A percentile compares a stretch with the other conserved stretches of the same genome.
phyloP scores from a whole-genome alignment of 192 early-diverging fungal genomes.

The Coemansia sp. region DNA sequence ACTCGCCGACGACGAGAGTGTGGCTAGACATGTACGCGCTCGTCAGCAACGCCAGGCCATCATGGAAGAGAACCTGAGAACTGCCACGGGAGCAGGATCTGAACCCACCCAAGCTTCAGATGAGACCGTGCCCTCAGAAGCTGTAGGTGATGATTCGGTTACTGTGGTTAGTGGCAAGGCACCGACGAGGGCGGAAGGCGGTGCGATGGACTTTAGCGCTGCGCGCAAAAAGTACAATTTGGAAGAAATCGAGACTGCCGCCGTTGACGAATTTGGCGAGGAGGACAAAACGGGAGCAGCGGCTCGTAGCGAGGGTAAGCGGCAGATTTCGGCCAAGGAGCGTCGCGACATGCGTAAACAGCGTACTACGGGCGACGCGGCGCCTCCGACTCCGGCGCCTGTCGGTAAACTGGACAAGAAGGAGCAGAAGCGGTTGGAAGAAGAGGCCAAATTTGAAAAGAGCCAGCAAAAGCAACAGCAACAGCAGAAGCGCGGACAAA shows the following conservation, averaged over 20 bases:
- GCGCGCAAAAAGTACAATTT: constrained; percentile 58
- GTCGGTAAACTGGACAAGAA: constrained; percentile 36
- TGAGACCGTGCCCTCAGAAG: background rate
- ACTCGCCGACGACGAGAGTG: constrained; percentile 76
- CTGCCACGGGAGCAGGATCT: constrained; percentile 9
- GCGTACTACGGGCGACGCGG: background rate
- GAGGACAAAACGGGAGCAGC: background rate
- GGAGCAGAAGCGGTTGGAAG: constrained; percentile 35
- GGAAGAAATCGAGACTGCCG: constrained; percentile 49
- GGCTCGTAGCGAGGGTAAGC: constrained; percentile 15
- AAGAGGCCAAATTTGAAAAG: constrained; percentile 39
- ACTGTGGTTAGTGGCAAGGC: constrained; percentile 12
- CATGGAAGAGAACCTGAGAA: constrained; percentile 33
- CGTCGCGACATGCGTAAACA: constrained; percentile 78
- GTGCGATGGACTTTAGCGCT: constrained; percentile 32
- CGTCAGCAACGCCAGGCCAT: constrained; percentile 60
- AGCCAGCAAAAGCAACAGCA: constrained; percentile 30
- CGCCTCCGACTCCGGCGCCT: background rate
- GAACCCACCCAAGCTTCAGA: background rate
- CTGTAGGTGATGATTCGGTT: constrained; percentile 9
- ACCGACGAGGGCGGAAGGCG: background rate
- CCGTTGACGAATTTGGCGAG: constrained; percentile 28
- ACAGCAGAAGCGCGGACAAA: constrained; percentile 75
- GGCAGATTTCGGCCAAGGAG: constrained; percentile 81
- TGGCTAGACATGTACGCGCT: constrained; percentile 69